Base-by-base conservation (phyloP, 2,329 filamentous ascomycete genomes). In the Hypocrella siamensis region DNA sequence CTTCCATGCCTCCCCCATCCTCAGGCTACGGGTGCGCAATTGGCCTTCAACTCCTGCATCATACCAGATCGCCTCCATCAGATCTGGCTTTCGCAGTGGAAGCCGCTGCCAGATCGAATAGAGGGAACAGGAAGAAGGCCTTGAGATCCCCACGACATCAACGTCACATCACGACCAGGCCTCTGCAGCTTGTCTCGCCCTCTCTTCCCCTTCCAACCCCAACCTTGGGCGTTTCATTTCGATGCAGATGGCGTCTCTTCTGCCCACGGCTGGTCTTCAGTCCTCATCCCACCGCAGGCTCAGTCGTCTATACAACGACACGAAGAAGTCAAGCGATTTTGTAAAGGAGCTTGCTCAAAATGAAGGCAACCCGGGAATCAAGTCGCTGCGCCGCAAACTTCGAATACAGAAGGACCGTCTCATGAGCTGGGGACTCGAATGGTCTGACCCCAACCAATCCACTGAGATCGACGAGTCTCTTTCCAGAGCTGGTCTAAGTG, bases 351-450 rank as follows among this genome's bases (percentile, higher is more conserved):
- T 70, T 32, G 65, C 65, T 40, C 75, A 65, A 52, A 72, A 72
- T 47, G 58, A 68, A 44, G 60, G 77, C 46, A 65, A 76, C 48
- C 78, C 79, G 17, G 78, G 83, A 40, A 70, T 81, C 47, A 73
- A 76, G 45, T 66, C 69, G 12, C 59, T 86, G 19, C 77, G 85
- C 49, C 75, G 79, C 39, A 83, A 82, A 50, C 69, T 84, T 40
- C 70, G 78, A 40, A 84, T 85, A 42, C 81, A 86, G 45, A 83
- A 82, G 50, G 79, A 85, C 56, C 67, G 81, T 12, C 61, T 86
- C 29, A 74, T 82, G 36, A 78, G 74, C 37, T 88, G 81, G 81
- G 81, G 80, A 0, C 60, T 84, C 32, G 78, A 84, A 51, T 88
- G 81, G 81, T 80, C 75, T 34, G 79, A 85, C 49, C 73, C 76